A percentile compares a stretch with the other conserved stretches of the same genome.
Conservation (phyloP, 2,329 filamentous ascomycete species). For the Helicocarpus griseus region DNA sequence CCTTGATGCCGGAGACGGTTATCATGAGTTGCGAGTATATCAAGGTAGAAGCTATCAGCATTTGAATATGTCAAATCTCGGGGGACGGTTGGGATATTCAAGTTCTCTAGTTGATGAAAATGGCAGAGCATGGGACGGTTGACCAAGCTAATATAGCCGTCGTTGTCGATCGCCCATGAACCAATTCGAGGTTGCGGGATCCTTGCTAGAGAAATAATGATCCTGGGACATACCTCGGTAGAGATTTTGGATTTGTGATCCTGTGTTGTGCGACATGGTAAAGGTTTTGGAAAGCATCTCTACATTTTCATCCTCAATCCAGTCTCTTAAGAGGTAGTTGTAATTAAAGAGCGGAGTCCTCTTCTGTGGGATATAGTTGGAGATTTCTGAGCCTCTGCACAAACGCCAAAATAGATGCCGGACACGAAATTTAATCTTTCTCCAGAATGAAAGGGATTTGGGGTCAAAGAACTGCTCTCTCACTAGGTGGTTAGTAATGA, state of each 20-base stretch:
- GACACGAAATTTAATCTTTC: constrained; percentile 4
- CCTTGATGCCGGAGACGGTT: constrained; percentile 16
- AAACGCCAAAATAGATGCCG: constrained; percentile 4
- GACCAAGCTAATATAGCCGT: constrained; percentile 11
- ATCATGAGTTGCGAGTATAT: constrained; percentile 16
- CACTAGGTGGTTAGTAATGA: too few species aligned
- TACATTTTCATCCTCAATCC: constrained; percentile 5
- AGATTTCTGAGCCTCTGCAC: neutral
- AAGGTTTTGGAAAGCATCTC: constrained; percentile 4
- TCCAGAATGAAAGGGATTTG: constrained; percentile 3
- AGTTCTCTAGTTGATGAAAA: constrained; percentile 15
- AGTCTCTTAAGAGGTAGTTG: constrained; percentile 10
- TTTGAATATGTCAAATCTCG: constrained; percentile 15
- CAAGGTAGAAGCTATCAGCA: constrained; percentile 15
- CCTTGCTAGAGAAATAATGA: constrained; percentile 12
- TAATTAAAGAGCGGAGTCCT: neutral
- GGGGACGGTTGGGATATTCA: constrained; percentile 14
- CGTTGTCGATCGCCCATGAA: constrained; percentile 15
- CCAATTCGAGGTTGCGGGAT: constrained; percentile 14
- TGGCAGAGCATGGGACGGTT: constrained; percentile 16
- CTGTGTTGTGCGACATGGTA: constrained; percentile 5
- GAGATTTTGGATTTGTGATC: constrained; percentile 10
- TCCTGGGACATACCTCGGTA: constrained; percentile 10
- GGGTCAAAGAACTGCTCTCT: constrained; percentile 9
- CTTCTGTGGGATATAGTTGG: constrained; percentile 7